Evolutionary conservation across 2,329 filamentous ascomycete genomes (phyloP).

Genomic region (Colletotrichum paranaense): DNA sequence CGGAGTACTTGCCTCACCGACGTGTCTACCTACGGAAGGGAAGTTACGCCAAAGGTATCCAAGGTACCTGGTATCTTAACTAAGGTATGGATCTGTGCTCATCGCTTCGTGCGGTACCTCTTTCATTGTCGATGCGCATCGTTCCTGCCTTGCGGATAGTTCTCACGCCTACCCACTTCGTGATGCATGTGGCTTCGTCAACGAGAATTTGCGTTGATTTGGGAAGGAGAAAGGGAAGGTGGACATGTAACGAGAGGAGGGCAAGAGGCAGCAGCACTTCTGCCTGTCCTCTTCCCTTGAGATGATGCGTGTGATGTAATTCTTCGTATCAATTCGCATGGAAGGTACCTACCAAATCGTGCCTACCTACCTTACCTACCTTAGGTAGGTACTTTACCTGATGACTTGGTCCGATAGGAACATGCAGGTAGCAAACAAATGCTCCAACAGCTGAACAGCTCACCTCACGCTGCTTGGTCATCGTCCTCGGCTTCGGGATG

Average conservation of each 20-base stretch:
- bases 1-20: not conserved
- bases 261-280: slow-evolving; percentile 20
- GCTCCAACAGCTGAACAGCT: not conserved
- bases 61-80: not conserved
- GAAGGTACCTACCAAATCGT: too few relatives aligned
- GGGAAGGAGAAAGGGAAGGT: not conserved
- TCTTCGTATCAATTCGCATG: not conserved
- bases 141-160: not conserved
- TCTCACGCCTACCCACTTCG: not conserved
- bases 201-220: not conserved
- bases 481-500: not conserved
- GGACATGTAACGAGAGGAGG: not conserved
- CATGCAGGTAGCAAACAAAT: not conserved
- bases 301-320: not conserved
- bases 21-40: too few relatives aligned
- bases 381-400: not conserved
- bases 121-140: not conserved
- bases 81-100: not conserved
- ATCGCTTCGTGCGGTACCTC: too few relatives aligned
- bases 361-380: too few relatives aligned
- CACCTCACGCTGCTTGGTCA: not conserved
- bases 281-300: not conserved
- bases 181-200: not conserved
- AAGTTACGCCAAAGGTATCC: too few relatives aligned
- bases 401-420: too few relatives aligned